Conservation (phyloP, 2,329 filamentous ascomycete species). For the Aureobasidium sp. region DNA sequence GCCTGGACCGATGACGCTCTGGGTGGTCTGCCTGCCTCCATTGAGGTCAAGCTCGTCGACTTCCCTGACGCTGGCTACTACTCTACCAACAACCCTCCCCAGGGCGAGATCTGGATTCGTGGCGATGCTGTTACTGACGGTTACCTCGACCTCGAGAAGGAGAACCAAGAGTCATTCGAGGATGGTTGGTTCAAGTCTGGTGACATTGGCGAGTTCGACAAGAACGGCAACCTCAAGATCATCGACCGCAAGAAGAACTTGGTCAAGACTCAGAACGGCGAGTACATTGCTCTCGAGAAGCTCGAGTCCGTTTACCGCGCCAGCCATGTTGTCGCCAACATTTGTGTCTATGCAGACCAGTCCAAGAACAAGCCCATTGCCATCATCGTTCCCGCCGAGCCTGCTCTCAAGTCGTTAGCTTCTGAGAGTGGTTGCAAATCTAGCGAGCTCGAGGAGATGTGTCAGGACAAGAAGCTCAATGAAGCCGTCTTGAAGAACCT, state of each 20-base stretch:
- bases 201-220: constrained; percentile 86
- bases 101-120: constrained; percentile 88
- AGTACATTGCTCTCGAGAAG: constrained; percentile 95
- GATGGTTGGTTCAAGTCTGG: constrained; percentile 98
- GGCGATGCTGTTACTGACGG: constrained; percentile 66
- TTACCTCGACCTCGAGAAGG: constrained; percentile 81
- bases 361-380: constrained; percentile 73
- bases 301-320: constrained; percentile 87
- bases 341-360: constrained; percentile 77
- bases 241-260: constrained; percentile 98
- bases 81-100: constrained; percentile 65
- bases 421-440: constrained; percentile 55
- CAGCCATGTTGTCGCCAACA: constrained; percentile 69
- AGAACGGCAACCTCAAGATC: constrained; percentile 71
- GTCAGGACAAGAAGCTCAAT: constrained; percentile 60
- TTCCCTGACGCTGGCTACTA: constrained; percentile 83
- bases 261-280: constrained; percentile 89
- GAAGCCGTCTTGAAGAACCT: constrained; percentile 63
- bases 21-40: constrained; percentile 66
- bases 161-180: constrained; percentile 66
- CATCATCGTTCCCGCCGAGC: constrained; percentile 61
- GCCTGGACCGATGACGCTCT: constrained; percentile 73
- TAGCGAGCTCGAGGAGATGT: constrained; percentile 58
- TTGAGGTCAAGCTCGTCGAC: constrained; percentile 90
- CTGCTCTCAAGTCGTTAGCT: constrained; percentile 50